These are phyloP conservation scores for Remersonia thermophila DNA, from an alignment of 2,329 filamentous ascomycete species.

Conservation along the genomic window DNA sequence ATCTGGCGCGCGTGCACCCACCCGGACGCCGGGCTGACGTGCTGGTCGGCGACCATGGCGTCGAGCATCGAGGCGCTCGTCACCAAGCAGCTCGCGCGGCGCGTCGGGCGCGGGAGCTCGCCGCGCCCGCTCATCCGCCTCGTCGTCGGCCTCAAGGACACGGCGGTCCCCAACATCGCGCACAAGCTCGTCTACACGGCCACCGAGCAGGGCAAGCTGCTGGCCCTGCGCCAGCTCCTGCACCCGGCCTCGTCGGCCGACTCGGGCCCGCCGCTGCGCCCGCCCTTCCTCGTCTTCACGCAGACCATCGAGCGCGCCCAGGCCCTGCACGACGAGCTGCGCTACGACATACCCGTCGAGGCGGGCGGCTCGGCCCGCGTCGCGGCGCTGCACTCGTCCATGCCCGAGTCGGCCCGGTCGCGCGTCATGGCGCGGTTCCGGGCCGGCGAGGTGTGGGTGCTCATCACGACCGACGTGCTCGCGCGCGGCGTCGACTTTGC, in stretches of 20 bases:
- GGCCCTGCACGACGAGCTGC: constrained; percentile 77
- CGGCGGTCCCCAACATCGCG: constrained; percentile 80
- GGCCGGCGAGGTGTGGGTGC: constrained; percentile 84
- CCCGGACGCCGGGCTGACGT: constrained; percentile 56
- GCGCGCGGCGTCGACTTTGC: constrained; percentile 89
- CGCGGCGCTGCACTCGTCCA: constrained; percentile 78
- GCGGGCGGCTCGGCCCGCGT: constrained; percentile 77
- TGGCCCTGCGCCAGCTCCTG: constrained; percentile 79
- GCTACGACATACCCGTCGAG: constrained; percentile 84
- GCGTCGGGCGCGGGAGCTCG: constrained; percentile 35
- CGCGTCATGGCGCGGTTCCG: constrained; percentile 82
- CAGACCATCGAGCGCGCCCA: constrained; percentile 88
- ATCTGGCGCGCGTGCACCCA: constrained; percentile 73
- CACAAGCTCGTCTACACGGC: constrained; percentile 86
- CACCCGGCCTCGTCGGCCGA: constrained; percentile 52
- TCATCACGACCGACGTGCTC: constrained; percentile 90
- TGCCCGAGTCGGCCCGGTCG: constrained; percentile 63
- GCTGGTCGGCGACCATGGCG: constrained; percentile 96
- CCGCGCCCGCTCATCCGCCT: constrained; percentile 58
- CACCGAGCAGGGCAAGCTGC: constrained; percentile 84
- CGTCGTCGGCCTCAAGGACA: constrained; percentile 93
- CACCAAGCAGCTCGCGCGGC: constrained; percentile 50
- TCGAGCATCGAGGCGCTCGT: constrained; percentile 79
- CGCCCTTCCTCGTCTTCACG: constrained; percentile 89
- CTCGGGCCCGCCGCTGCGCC: constrained; percentile 53